Evolutionary conservation across 768 basidiomycete species (phyloP).

Genomic region (Mycena kentingensis): DNA sequence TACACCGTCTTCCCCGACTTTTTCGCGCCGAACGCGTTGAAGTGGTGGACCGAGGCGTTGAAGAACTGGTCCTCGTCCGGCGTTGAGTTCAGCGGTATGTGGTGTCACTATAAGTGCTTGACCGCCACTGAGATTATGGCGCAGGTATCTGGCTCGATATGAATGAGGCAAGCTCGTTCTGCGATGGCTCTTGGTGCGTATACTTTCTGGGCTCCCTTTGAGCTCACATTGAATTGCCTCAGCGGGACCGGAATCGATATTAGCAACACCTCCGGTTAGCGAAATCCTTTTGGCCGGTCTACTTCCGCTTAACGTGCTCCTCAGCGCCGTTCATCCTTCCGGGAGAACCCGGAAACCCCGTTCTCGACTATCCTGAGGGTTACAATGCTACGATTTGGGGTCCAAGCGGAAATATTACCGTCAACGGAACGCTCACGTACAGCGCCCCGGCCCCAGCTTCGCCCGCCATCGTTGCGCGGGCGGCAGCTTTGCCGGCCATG

Average conservation of each 20-base stretch:
- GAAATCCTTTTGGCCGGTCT: background rate
- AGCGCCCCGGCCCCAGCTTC: conserved; percentile 21
- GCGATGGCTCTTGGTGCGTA: conserved; percentile 58
- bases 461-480: no score
- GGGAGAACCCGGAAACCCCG: conserved; percentile 52
- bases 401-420: conserved; percentile 73
- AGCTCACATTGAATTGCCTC: conserved; percentile 1
- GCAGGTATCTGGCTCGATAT: conserved; percentile 72
- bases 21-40: conserved; percentile 53
- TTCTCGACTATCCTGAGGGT: conserved; percentile 70
- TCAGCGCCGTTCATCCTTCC: conserved; percentile 54
- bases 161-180: conserved; percentile 71
- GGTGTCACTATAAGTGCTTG: background rate
- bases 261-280: conserved; percentile 44
- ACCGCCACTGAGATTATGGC: background rate
- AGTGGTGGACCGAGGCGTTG: conserved; percentile 65
- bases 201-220: background rate
- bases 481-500: no score
- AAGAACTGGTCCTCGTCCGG: conserved; percentile 54
- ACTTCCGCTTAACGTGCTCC: background rate
- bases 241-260: conserved; percentile 62
- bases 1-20: conserved; percentile 70
- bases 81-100: conserved; percentile 44
- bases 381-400: conserved; percentile 66
- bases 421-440: conserved; percentile 65